A percentile compares a stretch with the other conserved stretches of the same genome.
These are phyloP conservation scores for Russula earlei DNA, from an alignment of 768 basidiomycete genomes.

Conservation along the genomic window DNA sequence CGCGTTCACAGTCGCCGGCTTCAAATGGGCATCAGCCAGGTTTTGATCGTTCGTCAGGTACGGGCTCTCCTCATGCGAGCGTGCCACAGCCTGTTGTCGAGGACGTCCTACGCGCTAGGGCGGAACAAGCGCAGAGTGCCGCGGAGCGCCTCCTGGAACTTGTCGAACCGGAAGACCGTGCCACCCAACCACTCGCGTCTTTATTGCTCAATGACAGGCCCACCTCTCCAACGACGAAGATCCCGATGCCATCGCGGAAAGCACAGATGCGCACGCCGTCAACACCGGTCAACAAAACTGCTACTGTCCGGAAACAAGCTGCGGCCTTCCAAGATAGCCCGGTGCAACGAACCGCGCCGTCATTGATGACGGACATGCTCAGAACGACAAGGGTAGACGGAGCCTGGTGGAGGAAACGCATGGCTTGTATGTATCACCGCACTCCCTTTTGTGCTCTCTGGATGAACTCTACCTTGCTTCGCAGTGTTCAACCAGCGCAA, in stretches of 20 bases:
- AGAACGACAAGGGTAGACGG: slow-evolving; percentile 57
- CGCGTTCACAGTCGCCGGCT: slow-evolving; percentile 43
- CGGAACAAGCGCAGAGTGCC: slow-evolving; percentile 89
- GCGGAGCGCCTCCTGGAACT: slow-evolving; percentile 83
- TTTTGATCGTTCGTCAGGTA: slow-evolving; percentile 53
- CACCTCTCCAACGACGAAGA: slow-evolving; percentile 33
- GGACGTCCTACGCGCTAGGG: slow-evolving; percentile 77
- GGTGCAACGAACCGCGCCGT: slow-evolving; percentile 45
- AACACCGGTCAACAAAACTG: slow-evolving; percentile 56
- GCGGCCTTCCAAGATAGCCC: slow-evolving; percentile 81
- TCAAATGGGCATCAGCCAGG: slow-evolving; percentile 36
- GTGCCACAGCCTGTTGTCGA: slow-evolving; percentile 53
- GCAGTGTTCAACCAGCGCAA: slow-evolving; percentile 44
- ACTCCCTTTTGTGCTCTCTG: not conserved
- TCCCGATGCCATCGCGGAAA: slow-evolving; percentile 29
- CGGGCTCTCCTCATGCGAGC: slow-evolving; percentile 33
- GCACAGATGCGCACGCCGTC: slow-evolving; percentile 35
- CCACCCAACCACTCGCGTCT: slow-evolving; percentile 2
- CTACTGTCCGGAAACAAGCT: slow-evolving; percentile 58
- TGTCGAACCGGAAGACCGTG: slow-evolving; percentile 66
- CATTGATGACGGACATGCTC: slow-evolving; percentile 35
- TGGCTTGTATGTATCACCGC: slow-evolving; percentile 43
- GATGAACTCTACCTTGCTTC: not conserved
- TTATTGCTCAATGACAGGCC: slow-evolving; percentile 24
- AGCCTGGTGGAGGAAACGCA: slow-evolving; percentile 80